Conservation (phyloP, 2,329 filamentous ascomycete species). For the Fonsecaea multimorphosa region DNA sequence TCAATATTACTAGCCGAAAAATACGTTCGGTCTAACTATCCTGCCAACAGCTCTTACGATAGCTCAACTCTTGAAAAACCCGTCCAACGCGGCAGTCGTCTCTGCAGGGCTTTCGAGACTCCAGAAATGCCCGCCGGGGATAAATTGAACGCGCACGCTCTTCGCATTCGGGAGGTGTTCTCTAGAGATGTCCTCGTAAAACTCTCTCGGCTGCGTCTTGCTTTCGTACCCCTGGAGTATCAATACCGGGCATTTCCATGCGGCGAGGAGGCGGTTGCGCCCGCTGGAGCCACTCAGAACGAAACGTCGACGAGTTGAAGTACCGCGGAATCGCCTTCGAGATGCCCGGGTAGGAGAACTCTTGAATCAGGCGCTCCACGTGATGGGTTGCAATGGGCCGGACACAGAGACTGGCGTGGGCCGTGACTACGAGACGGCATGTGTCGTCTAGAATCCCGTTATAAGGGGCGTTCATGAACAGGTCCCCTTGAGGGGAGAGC, state of each 20-base stretch:
- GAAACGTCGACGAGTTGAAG: conserved; percentile 28
- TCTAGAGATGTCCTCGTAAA: conserved; percentile 8
- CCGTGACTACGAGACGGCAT: neutral
- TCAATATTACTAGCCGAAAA: too few species aligned
- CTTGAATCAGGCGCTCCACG: conserved; percentile 19
- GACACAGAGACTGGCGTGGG: conserved; percentile 7
- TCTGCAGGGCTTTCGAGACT: conserved; percentile 14
- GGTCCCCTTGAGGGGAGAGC: conserved; percentile 23
- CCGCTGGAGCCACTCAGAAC: conserved; percentile 25
- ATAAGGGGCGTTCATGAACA: conserved; percentile 23
- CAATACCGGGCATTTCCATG: conserved; percentile 25
- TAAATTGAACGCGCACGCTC: conserved; percentile 9
- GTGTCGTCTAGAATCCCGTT: conserved; percentile 23
- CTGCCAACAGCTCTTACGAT: too few species aligned
- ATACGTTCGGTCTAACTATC: too few species aligned
- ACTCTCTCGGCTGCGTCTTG: conserved; percentile 21
- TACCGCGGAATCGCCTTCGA: conserved; percentile 20
- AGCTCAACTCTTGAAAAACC: conserved; percentile 3
- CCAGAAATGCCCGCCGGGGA: conserved; percentile 23
- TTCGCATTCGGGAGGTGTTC: conserved; percentile 21
- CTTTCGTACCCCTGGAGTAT: conserved; percentile 24
- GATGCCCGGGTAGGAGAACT: conserved; percentile 19
- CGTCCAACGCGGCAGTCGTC: conserved; percentile 12
- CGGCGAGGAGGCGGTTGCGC: conserved; percentile 8
- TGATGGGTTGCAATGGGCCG: conserved; percentile 7